Conservation (phyloP, 2,329 filamentous ascomycete genomes). For the Westerdykella aurantiaca region DNA sequence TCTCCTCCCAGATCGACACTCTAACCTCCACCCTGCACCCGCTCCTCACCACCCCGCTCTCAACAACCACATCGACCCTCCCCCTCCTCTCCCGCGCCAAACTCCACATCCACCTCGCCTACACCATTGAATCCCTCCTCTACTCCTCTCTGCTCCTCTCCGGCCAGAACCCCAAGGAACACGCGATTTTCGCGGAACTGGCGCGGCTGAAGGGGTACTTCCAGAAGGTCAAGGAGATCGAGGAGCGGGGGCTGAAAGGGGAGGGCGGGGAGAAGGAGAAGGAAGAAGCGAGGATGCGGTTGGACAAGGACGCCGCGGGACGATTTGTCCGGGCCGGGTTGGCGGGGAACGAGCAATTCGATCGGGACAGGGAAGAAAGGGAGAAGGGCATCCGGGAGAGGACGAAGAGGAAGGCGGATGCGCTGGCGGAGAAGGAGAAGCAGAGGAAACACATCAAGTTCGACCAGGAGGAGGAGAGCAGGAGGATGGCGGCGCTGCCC, state of each 20-base stretch:
- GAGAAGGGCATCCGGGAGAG: slow-evolving; percentile 31
- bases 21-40: slow-evolving; percentile 69
- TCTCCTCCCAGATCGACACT: slow-evolving; percentile 73
- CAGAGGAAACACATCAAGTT: slow-evolving; percentile 20
- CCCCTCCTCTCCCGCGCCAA: slow-evolving; percentile 94
- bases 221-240: slow-evolving; percentile 76
- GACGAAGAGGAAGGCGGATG: slow-evolving; percentile 17
- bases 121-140: slow-evolving; percentile 82
- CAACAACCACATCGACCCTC: slow-evolving; percentile 66
- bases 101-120: slow-evolving; percentile 80
- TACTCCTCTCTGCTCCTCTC: slow-evolving; percentile 78
- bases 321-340: slow-evolving; percentile 79
- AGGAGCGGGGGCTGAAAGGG: slow-evolving; percentile 34
- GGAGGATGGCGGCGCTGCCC: slow-evolving; percentile 8
- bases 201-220: slow-evolving; percentile 87
- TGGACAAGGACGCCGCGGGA: slow-evolving; percentile 70
- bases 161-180: slow-evolving; percentile 71
- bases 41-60: slow-evolving; percentile 60
- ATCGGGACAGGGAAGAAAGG: slow-evolving; percentile 36
- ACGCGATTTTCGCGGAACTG: slow-evolving; percentile 80
- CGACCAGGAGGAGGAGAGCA: slow-evolving; percentile 20
- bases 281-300: slow-evolving; percentile 50
- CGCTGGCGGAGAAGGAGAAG: slow-evolving; percentile 1
- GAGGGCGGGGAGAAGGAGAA: slow-evolving; percentile 59
- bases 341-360: slow-evolving; percentile 46